Base-by-base conservation (phyloP, 2,329 filamentous ascomycete genomes). In the Purpureocillium takamizusanense region DNA sequence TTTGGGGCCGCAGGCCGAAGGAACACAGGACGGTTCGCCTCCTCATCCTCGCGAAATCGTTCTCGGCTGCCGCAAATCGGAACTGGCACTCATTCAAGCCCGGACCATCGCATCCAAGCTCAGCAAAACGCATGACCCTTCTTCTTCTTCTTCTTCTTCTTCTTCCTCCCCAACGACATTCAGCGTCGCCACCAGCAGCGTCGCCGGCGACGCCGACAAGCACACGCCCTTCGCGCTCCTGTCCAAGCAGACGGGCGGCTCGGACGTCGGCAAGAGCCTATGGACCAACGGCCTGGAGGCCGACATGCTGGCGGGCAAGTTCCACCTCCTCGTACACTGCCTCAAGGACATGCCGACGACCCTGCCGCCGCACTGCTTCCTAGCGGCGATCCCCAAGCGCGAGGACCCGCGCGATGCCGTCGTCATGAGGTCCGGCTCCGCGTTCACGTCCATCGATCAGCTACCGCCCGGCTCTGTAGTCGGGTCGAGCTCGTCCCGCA, bases 201-300 rank as follows among this genome's bases (percentile, higher is more conserved):
- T 25, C 21, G 21, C 21, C 21, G 21, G 21, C 31, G 62, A 62
- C 36, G 35, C 36, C 4, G 45, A 47, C 25, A 47, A 47, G 40
- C 30, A 36, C n/a, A 34, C 38, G 12, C 45, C 45, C 12, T 47
- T 45, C 32, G n/a, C 40, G 14, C 31, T 36, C n/a, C 42, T 46
- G 15, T 46, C 44, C 13, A 45, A 47, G 35, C 38, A 41, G 30
- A 33, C 31, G 8, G 54, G 45, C 18, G 42, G 42, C 7, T 47
- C 45, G 12, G 45, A 47, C 18, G 29, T 42, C 28, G 45, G 42
- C 25, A 47, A 47, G 28, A 45, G 40, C 27, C 38, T 47, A 1
- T 47, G 45, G 45, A 47, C 45, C 4, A 45, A 43, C 16, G 42
- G 35, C 4, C 36, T 47, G 4, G 45, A 47, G 35, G 17, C 7